Percentiles rank a stretch among this genome's conserved stretches.
Evolutionary conservation across 768 basidiomycete species (phyloP).

Genomic region (Naematelia aurantialba): DNA sequence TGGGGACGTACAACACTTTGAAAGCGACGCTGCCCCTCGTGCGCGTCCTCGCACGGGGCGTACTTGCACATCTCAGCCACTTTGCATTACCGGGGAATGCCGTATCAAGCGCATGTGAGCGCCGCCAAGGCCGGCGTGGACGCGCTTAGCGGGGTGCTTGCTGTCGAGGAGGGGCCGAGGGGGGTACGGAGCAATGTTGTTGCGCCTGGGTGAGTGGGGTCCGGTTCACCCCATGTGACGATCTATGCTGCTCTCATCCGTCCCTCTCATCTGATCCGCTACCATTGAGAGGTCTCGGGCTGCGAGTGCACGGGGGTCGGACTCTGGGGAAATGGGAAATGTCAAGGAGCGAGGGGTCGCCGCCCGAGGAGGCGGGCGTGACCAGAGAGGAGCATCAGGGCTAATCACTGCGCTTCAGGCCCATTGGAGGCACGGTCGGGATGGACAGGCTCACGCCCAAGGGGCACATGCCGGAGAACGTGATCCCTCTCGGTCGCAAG

Average conservation of each 20-base stretch:
- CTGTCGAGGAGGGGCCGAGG: constrained; percentile 88
- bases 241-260: too few relatives aligned
- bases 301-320: too few relatives aligned
- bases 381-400: too few relatives aligned
- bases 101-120: constrained; percentile 87
- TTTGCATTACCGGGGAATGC: constrained; percentile 65
- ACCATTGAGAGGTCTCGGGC: too few relatives aligned
- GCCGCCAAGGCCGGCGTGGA: constrained; percentile 94
- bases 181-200: constrained; percentile 76
- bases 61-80: constrained; percentile 89
- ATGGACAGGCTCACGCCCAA: constrained; percentile 50
- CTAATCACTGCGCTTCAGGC: constrained; percentile 51
- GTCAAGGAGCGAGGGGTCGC: too few relatives aligned
- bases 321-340: too few relatives aligned
- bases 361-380: neutral
- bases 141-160: constrained; percentile 76
- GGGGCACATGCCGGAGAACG: constrained; percentile 26
- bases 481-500: constrained; percentile 36
- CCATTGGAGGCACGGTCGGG: constrained; percentile 72
- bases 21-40: constrained; percentile 81
- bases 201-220: constrained; percentile 53
- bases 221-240: too few relatives aligned
- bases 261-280: too few relatives aligned
- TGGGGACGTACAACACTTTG: constrained; percentile 90
- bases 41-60: constrained; percentile 66